Percentiles rank a stretch among this genome's conserved stretches.
Evolutionary conservation across 2,329 filamentous ascomycete species (phyloP).

Genomic region (Raffaelea albimanens): DNA sequence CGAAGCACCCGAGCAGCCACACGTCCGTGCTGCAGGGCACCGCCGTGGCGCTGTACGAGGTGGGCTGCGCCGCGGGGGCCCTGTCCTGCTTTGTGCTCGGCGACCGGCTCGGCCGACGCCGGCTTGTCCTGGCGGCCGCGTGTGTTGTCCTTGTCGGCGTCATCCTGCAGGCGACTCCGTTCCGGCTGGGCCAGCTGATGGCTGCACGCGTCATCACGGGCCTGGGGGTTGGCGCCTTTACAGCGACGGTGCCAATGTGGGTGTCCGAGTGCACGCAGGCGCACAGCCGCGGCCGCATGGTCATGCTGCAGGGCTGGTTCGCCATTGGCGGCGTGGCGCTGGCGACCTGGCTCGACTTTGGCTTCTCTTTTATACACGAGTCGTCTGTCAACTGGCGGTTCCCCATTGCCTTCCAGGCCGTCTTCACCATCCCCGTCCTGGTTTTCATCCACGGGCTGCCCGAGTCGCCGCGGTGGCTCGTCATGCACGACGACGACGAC

Average conservation of each 20-base stretch:
- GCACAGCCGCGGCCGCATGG: conserved; percentile 49
- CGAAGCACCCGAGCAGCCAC: too few species aligned
- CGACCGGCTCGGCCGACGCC: conserved; percentile 1
- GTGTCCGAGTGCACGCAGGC: conserved; percentile 49
- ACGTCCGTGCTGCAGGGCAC: conserved; percentile 20
- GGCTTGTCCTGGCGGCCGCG: neutral
- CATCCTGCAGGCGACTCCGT: neutral
- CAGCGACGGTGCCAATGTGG: conserved; percentile 40
- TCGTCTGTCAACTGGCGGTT: conserved; percentile 49
- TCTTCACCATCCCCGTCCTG: conserved; percentile 51
- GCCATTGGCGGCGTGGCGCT: conserved; percentile 49
- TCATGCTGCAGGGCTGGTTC: conserved; percentile 51
- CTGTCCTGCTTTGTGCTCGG: conserved; percentile 5
- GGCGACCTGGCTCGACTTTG: conserved; percentile 52
- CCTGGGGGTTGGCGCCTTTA: conserved; percentile 3
- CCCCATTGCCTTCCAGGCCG: conserved; percentile 47
- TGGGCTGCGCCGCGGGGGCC: conserved; percentile 20
- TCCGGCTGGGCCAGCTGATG: conserved; percentile 2
- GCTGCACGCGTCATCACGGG: conserved; percentile 3
- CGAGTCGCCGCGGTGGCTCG: conserved; percentile 39
- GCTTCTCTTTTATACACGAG: conserved; percentile 40
- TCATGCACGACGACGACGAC: conserved; percentile 31
- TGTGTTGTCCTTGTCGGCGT: neutral
- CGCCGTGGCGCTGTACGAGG: conserved; percentile 19
- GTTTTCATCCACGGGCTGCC: conserved; percentile 41